Evolutionary conservation across 2,329 filamentous ascomycete species (phyloP), one percentile per base, ranked within the genome.

Genomic region (Epichloe uncinata): DNA sequence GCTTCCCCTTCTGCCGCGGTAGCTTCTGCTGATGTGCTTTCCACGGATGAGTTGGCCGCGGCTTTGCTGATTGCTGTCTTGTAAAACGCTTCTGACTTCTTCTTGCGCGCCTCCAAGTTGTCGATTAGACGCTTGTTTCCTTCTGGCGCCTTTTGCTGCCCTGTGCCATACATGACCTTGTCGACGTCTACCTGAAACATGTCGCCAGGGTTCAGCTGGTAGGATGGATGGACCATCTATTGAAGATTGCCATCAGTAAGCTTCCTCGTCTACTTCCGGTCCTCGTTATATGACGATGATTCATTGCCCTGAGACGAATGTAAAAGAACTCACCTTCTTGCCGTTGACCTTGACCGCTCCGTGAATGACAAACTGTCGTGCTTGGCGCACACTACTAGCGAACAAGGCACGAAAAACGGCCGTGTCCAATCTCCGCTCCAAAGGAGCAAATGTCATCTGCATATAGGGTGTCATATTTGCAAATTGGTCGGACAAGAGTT

Each of bases 161-260:
- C 93, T 1, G 90, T 95, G 35, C 87, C 91, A 60, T 78, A 90
- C 67, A 98, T 76, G 50, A 98, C 93, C 58, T 84, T 81, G 38
- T 95, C 87, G 36, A 86, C 77, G 18, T 96, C 85, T 59, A 98
- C 91, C 65, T 95, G 88, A 75, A 98, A 98, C 81, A 98, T 87
- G 66, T 98, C 93, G 58, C 93, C 93, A 3, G 93, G 94, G 67
- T 98, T 98, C 38, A 98, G 78, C 56, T 89, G 82, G 67, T 98
- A 98, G 50, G 88, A 85, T 8, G 93, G 90, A 63, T 93, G 87
- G 55, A 78, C 75, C 86, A 97, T 95, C 91, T 95, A 50, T 42
- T 16, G 4, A 3, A n/a, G 42, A 36, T 6, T 41, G 22, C 9
- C 8, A 47, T 58, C n/a, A 56, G 53, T 36, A 16, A 30, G 13